Conservation (phyloP, 768 basidiomycete genomes). For the Boletus edulis region DNA sequence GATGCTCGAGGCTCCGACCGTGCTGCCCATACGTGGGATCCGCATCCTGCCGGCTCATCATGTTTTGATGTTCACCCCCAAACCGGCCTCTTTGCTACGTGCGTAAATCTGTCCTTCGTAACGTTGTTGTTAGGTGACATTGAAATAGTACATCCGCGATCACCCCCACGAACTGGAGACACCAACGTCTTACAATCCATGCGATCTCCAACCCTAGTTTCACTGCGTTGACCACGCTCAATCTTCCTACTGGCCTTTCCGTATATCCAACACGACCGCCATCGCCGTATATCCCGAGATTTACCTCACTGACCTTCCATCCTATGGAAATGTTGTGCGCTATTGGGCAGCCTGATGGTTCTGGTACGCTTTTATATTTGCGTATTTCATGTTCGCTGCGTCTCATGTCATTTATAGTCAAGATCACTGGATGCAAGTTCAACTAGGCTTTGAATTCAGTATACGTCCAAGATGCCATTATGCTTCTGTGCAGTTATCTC, state of each 20-base stretch:
- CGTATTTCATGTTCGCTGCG: not conserved
- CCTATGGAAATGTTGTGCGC: slow-evolving; percentile 85
- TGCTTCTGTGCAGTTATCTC: slow-evolving; percentile 11
- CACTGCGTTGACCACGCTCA: slow-evolving; percentile 39
- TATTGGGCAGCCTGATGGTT: slow-evolving; percentile 69
- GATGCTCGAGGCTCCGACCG: slow-evolving; percentile 70
- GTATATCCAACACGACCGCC: slow-evolving; percentile 55
- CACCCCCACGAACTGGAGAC: slow-evolving; percentile 57
- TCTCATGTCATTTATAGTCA: slow-evolving; percentile 37
- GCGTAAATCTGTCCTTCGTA: slow-evolving; percentile 29
- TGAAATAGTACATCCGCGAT: slow-evolving; percentile 55
- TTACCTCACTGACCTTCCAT: slow-evolving; percentile 73
- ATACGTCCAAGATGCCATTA: not conserved
- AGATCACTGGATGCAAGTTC: slow-evolving; percentile 58
- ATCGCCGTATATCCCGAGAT: slow-evolving; percentile 59
- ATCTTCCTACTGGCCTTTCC: slow-evolving; percentile 53
- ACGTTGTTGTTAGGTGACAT: slow-evolving; percentile 4
- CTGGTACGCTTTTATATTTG: slow-evolving; percentile 35
- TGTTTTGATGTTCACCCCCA: slow-evolving; percentile 86
- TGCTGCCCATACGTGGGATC: slow-evolving; percentile 60
- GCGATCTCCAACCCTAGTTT: slow-evolving; percentile 43
- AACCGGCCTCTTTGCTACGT: slow-evolving; percentile 85
- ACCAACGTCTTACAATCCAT: slow-evolving; percentile 62
- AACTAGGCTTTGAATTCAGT: slow-evolving; percentile 11
- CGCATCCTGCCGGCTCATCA: slow-evolving; percentile 70